Evolutionary conservation across 306 rosid species (phyloP).

Genomic region (Herpetospermum pedunculosum): DNA sequence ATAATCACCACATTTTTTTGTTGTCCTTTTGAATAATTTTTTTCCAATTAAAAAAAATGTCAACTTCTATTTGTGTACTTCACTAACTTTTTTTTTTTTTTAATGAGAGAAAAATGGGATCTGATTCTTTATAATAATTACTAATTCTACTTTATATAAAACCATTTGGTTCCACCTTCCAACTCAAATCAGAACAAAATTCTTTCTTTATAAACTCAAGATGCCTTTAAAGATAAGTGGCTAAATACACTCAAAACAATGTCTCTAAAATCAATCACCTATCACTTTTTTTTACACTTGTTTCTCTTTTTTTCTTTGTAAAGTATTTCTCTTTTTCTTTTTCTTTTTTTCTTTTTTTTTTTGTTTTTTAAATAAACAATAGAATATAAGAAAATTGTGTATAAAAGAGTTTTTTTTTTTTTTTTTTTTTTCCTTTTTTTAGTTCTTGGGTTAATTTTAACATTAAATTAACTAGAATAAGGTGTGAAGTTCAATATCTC

Average conservation of each 20-base stretch:
- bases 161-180: neutral
- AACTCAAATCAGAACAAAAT: neutral
- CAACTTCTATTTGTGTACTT: neutral
- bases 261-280: neutral
- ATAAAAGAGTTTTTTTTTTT: too few relatives aligned
- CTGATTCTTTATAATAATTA: neutral
- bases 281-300: neutral
- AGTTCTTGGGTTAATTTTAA: too few relatives aligned
- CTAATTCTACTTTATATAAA: neutral
- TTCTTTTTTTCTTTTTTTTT: too few relatives aligned
- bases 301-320: too few relatives aligned
- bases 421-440: too few relatives aligned
- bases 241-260: neutral
- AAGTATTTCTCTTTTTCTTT: too few relatives aligned
- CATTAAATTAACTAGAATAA: too few relatives aligned
- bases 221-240: neutral
- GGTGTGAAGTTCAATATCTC: too few relatives aligned
- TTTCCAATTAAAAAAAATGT: neutral
- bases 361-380: too few relatives aligned
- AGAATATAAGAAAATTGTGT: too few relatives aligned
- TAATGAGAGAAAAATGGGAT: neutral
- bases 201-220: neutral
- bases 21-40: neutral
- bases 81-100: neutral
- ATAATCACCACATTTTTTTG: neutral